Percentiles rank a stretch among this genome's conserved stretches.
phyloP scores from a whole-genome alignment of 2,329 filamentous ascomycete genomes.

The Colletotrichum orchidophilum region DNA sequence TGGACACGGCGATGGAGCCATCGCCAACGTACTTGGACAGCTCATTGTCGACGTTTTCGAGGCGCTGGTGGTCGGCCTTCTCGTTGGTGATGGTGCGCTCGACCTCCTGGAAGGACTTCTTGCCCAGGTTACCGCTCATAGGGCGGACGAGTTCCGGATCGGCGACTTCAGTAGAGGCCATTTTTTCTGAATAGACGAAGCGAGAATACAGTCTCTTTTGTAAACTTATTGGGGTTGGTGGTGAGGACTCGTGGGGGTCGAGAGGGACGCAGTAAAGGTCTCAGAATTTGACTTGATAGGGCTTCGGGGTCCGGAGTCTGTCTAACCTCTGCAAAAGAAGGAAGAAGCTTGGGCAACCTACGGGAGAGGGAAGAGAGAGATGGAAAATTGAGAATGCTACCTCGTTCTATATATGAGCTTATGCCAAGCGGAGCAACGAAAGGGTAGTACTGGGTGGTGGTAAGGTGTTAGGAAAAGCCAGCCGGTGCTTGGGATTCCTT shows the following conservation, averaged over 20 bases:
- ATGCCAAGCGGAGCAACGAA: neutral
- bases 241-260: neutral
- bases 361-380: neutral
- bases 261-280: neutral
- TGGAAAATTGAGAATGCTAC: neutral
- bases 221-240: neutral
- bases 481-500: neutral
- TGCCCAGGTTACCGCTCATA: constrained; percentile 36
- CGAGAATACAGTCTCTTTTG: constrained; percentile 38
- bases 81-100: constrained; percentile 36
- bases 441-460: neutral
- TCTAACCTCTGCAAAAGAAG: neutral
- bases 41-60: constrained; percentile 68
- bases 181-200: neutral
- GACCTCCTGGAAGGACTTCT: constrained; percentile 41
- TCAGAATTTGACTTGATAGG: neutral
- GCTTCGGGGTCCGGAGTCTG: neutral
- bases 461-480: neutral
- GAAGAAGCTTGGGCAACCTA: constrained; percentile 8
- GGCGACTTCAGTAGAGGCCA: constrained; percentile 35
- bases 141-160: constrained; percentile 40
- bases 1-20: constrained; percentile 63
- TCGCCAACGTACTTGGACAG: constrained; percentile 74
- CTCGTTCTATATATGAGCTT: constrained; percentile 17
- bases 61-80: constrained; percentile 31